Conservation (phyloP, 2,329 filamentous ascomycete species). For the Trichoderma sp. region DNA sequence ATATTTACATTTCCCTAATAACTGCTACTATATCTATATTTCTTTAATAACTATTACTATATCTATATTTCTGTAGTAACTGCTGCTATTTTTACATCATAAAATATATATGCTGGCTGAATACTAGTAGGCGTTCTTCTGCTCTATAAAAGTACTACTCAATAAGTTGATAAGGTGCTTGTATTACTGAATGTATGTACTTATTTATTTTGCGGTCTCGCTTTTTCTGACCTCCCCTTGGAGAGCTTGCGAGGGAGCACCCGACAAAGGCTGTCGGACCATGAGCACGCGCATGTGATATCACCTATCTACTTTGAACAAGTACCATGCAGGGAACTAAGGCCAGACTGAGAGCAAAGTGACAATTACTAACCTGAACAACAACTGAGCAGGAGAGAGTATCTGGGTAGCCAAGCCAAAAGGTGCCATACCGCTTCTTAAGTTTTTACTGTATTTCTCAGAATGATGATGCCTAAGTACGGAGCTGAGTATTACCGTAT, state of each 20-base stretch:
- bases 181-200: no score
- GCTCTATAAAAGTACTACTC: no score
- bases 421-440: background rate
- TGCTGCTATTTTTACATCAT: no score
- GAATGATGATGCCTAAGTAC: background rate
- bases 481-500: background rate
- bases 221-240: background rate
- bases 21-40: no score
- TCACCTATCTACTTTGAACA: background rate
- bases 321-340: background rate
- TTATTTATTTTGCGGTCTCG: no score
- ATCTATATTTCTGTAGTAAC: no score
- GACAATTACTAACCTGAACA: background rate
- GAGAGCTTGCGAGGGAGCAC: background rate
- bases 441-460: background rate
- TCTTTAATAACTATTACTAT: no score
- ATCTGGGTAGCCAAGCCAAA: background rate
- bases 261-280: background rate
- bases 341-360: background rate
- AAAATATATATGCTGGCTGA: no score
- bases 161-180: no score
- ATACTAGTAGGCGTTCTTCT: no score
- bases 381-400: background rate
- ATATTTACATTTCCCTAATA: no score
- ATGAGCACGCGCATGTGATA: slow-evolving; percentile 9